These are phyloP conservation scores for Pyrenochaeta sp. DNA, from an alignment of 2,329 filamentous ascomycete genomes.

Conservation along the genomic window DNA sequence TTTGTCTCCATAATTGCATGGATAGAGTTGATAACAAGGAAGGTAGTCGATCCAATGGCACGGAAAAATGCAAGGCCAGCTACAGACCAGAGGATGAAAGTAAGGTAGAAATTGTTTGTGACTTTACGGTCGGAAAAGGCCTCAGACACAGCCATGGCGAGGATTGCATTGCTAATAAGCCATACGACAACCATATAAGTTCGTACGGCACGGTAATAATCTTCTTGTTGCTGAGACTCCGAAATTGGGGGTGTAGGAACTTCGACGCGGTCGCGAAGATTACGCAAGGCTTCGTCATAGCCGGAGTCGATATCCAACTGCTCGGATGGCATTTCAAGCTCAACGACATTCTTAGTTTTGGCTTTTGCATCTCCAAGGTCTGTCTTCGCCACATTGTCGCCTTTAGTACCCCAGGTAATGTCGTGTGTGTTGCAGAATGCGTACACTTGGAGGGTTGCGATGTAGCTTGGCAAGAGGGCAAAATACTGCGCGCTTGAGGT, in stretches of 20 bases:
- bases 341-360: slow-evolving; percentile 77
- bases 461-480: slow-evolving; percentile 87
- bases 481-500: slow-evolving; percentile 93
- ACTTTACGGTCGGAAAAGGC: slow-evolving; percentile 77
- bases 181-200: slow-evolving; percentile 98
- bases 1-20: slow-evolving; percentile 89
- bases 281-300: slow-evolving; percentile 95
- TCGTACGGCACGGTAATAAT: slow-evolving; percentile 96
- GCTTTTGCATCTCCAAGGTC: slow-evolving; percentile 88
- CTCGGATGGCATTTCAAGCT: slow-evolving; percentile 96
- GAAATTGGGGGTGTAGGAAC: slow-evolving; percentile 69
- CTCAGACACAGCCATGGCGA: slow-evolving; percentile 93
- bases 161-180: slow-evolving; percentile 90
- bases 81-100: slow-evolving; percentile 92
- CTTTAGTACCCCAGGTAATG: slow-evolving; percentile 98
- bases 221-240: slow-evolving; percentile 90
- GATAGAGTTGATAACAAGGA: slow-evolving; percentile 82
- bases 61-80: slow-evolving; percentile 87
- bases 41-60: slow-evolving; percentile 81
- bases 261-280: slow-evolving; percentile 91
- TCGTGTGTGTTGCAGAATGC: slow-evolving; percentile 99
- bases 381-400: slow-evolving; percentile 92
- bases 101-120: slow-evolving; percentile 86
- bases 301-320: slow-evolving; percentile 98
- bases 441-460: slow-evolving; percentile 97